phyloP scores from a whole-genome alignment of 139 green algal genomes.

The Microglena sp. region DNA sequence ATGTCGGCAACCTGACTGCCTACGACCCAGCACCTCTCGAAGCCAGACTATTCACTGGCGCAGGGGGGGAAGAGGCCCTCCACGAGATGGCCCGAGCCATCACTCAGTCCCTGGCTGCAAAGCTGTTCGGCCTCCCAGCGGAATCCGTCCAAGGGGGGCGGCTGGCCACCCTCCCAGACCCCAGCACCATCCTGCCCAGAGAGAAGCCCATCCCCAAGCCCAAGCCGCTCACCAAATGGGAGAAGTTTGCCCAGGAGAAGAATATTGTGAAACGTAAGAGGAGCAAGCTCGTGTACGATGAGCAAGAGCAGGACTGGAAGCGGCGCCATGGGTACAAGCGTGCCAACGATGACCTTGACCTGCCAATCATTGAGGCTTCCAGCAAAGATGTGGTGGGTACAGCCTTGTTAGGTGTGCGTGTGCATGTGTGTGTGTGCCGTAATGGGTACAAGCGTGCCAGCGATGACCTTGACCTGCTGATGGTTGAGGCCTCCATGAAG shows the following conservation, averaged over 20 bases:
- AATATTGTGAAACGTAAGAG: constrained; percentile 90
- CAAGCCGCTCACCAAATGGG: constrained; percentile 79
- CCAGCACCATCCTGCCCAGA: constrained; percentile 61
- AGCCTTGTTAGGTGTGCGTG: neutral
- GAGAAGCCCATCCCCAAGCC: constrained; percentile 76
- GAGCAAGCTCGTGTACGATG: constrained; percentile 80
- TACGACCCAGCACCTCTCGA: constrained; percentile 63
- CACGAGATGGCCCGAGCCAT: constrained; percentile 45
- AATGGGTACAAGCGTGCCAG: constrained; percentile 71
- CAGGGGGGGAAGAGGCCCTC: constrained; percentile 24
- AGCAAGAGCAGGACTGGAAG: constrained; percentile 60
- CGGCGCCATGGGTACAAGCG: constrained; percentile 84
- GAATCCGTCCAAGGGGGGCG: constrained; percentile 52
- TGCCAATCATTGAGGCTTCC: constrained; percentile 84
- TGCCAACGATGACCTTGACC: constrained; percentile 64
- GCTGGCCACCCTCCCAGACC: constrained; percentile 61
- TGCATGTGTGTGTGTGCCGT: neutral
- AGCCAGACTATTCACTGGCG: constrained; percentile 1
- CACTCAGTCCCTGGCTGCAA: constrained; percentile 54
- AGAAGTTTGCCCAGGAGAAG: constrained; percentile 89
- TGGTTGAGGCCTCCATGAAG: constrained; percentile 77
- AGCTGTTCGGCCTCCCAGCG: constrained; percentile 66
- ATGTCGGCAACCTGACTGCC: constrained; percentile 75
- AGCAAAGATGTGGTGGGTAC: constrained; percentile 49
- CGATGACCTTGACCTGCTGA: constrained; percentile 68